Evolutionary conservation across 2,329 filamentous ascomycete genomes (phyloP), one percentile per base, ranked within the genome.

Genomic region (Phaeosphaeria sp.): DNA sequence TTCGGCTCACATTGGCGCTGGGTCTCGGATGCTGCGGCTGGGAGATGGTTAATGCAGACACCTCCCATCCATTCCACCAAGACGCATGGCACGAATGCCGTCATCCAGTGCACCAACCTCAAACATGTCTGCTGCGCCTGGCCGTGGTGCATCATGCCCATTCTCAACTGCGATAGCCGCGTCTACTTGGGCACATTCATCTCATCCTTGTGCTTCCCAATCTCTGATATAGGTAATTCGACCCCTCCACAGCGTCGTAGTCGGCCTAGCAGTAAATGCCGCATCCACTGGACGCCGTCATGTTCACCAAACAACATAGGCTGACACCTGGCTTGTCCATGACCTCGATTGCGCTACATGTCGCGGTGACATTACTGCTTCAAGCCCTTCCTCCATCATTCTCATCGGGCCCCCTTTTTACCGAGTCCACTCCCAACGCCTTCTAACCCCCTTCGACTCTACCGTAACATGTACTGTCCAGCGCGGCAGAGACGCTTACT

Each of bases 21-120:
- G 21, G 21, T 20, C 49, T 52, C 62, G 59, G 62, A 47, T 54
- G 52, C 30, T 56, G 62, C 62, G 59, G 57, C 52, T 62, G 54
- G 6, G 30, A 36, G n/a, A n/a, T n/a, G n/a, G 3, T 36, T 11
- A 36, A 36, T 36, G 30, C 30, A 15, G 30, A 13, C 13, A 11
- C 11, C 6, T 6, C 30, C 13, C 6, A 27, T 27, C 25, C 4
- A 27, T 4, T 4, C 25, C 25, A 5, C 25, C 25, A 27, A 27
- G 25, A 4, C 5, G 9, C 25, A 27, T 27, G 25, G 25, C 25
- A 27, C 25, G 25, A 27, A 27, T 5, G 25, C 25, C 3, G 30
- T 11, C 30, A 36, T 11, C 11, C 13, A 3, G 9, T 36, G n/a
- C n/a, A n/a, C n/a, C n/a, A n/a, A n/a, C n/a, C 30, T 36, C 30